These are phyloP conservation scores for Cytospora piceicola DNA, from an alignment of 2,329 filamentous ascomycete genomes.

Conservation along the genomic window DNA sequence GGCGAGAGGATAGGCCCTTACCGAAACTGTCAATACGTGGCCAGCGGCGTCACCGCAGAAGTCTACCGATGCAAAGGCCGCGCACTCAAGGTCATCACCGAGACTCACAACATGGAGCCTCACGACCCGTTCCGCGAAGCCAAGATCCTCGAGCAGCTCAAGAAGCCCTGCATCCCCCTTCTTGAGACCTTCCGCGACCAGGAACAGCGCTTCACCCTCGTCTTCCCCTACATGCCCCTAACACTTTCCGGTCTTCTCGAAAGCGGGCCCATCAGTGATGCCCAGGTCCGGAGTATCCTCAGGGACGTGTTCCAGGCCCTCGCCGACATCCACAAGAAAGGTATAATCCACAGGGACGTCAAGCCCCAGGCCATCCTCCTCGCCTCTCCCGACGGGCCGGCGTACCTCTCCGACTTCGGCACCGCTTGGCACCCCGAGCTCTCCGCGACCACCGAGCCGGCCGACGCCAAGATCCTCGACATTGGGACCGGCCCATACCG, in stretches of 20 bases:
- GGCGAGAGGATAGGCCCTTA: slow-evolving; percentile 58
- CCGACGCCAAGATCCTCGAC: slow-evolving; percentile 78
- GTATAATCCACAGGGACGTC: slow-evolving; percentile 89
- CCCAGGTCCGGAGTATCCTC: slow-evolving; percentile 53
- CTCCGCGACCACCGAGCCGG: slow-evolving; percentile 64
- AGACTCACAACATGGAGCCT: slow-evolving; percentile 72
- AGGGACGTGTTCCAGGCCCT: slow-evolving; percentile 73
- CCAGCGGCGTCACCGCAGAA: slow-evolving; percentile 76
- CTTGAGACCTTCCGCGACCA: slow-evolving; percentile 75
- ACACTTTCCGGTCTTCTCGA: slow-evolving; percentile 72
- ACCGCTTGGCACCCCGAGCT: slow-evolving; percentile 77
- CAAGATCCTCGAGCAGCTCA: slow-evolving; percentile 67
- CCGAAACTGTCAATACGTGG: slow-evolving; percentile 56
- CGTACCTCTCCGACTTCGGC: slow-evolving; percentile 87
- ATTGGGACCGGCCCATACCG: slow-evolving; percentile 93
- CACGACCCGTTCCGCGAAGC: slow-evolving; percentile 83
- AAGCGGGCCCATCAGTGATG: slow-evolving; percentile 42
- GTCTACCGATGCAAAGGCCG: slow-evolving; percentile 71
- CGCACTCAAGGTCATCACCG: slow-evolving; percentile 85
- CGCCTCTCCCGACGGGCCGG: slow-evolving; percentile 67
- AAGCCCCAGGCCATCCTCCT: slow-evolving; percentile 91
- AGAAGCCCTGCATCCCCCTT: slow-evolving; percentile 65
- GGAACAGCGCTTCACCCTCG: slow-evolving; percentile 72
- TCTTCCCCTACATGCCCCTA: slow-evolving; percentile 81
- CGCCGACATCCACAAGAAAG: slow-evolving; percentile 68